Percentiles rank a stretch among this genome's conserved stretches.
Conservation (phyloP, 2,329 filamentous ascomycete species). For the Cordyceps fumosorosea region DNA sequence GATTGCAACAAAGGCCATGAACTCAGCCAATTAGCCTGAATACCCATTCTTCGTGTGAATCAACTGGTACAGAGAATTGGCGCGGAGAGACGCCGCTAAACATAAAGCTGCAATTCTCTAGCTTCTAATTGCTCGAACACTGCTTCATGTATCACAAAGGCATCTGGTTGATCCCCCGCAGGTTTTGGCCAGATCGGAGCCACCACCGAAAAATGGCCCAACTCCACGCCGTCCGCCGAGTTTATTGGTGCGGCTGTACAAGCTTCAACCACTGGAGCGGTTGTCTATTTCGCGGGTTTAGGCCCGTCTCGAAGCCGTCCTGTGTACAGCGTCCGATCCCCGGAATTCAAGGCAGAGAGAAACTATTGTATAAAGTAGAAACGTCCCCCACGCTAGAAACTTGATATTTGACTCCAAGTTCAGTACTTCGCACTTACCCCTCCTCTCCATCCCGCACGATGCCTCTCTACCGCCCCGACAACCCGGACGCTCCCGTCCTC, state of each 20-base stretch:
- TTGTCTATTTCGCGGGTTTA: not conserved
- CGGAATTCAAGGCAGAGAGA: not conserved
- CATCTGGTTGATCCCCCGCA: not conserved
- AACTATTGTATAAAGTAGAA: not conserved
- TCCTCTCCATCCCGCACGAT: not conserved
- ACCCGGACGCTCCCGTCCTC: conserved; percentile 8
- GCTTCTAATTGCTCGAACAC: not conserved
- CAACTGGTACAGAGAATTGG: too few relatives aligned
- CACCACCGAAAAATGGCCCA: not conserved
- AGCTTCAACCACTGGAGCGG: conserved; percentile 4
- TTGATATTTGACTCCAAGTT: not conserved
- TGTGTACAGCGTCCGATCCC: not conserved
- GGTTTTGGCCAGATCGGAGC: not conserved
- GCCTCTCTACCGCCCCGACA: conserved; percentile 9
- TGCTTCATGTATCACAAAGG: not conserved
- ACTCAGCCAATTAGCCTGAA: too few relatives aligned
- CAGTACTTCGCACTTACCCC: not conserved
- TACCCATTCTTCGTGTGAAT: too few relatives aligned
- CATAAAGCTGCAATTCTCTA: too few relatives aligned
- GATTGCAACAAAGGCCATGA: too few relatives aligned
- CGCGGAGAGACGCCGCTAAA: too few relatives aligned
- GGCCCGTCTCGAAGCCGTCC: not conserved
- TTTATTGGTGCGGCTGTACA: conserved; percentile 7
- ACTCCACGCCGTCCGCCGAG: not conserved
- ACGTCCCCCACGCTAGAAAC: not conserved